A percentile compares a stretch with the other conserved stretches of the same genome.
Evolutionary conservation across 1,284 basidiomycete species (phyloP).

Genomic region (Leucocoprinus gongylophorus): DNA sequence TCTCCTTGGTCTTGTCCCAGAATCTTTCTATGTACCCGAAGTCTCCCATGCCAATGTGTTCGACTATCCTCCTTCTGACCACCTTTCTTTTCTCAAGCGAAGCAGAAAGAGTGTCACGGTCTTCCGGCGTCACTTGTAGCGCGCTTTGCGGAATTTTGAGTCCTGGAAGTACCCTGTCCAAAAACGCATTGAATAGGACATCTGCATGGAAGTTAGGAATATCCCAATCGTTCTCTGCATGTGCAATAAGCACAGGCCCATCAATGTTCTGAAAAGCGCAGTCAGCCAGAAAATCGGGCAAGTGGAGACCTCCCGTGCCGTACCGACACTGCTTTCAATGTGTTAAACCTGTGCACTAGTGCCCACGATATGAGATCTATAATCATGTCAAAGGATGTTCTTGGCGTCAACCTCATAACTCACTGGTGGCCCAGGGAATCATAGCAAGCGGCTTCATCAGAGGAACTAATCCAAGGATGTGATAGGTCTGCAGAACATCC

Average conservation of each 20-base stretch:
- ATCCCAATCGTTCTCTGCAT: conserved; percentile 76
- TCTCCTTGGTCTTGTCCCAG: conserved; percentile 27
- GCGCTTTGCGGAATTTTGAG: conserved; percentile 35
- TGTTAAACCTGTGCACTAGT: conserved; percentile 62
- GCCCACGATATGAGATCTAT: conserved; percentile 52
- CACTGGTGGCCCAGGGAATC: conserved; percentile 66
- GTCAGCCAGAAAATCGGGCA: neutral
- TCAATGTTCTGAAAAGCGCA: conserved; percentile 43
- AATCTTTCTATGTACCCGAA: conserved; percentile 59
- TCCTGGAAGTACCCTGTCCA: conserved; percentile 55
- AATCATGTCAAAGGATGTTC: neutral
- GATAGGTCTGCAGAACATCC: conserved; percentile 64
- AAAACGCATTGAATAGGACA: conserved; percentile 63
- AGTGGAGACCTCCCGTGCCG: conserved; percentile 15
- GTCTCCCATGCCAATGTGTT: conserved; percentile 39
- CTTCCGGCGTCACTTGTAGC: conserved; percentile 26
- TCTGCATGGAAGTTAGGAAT: conserved; percentile 75
- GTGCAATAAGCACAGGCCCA: conserved; percentile 68
- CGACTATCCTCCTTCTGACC: conserved; percentile 41
- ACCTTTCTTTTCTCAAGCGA: conserved; percentile 30
- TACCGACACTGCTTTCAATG: conserved; percentile 52
- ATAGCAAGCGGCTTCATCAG: conserved; percentile 61
- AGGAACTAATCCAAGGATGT: conserved; percentile 64
- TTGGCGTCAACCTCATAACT: conserved; percentile 25
- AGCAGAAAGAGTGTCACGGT: conserved; percentile 35